Percentiles rank a stretch among this genome's conserved stretches.
Conservation (phyloP, 164 flowering plant species). For the Cinnamomum chago region DNA sequence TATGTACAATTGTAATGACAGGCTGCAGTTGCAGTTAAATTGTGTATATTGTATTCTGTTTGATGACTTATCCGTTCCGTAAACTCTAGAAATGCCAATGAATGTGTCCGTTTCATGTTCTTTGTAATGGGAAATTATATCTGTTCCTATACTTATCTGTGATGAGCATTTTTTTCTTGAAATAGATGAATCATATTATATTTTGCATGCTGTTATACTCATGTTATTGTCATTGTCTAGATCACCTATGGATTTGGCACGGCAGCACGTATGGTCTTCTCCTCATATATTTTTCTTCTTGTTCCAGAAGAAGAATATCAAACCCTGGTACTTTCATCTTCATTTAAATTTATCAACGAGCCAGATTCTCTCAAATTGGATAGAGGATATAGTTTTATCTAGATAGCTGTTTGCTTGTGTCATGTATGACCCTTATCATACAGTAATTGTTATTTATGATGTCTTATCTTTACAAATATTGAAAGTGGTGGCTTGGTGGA, state of each 20-base stretch:
- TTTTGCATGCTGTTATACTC: not conserved
- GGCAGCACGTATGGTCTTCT: constrained; percentile 19
- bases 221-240: constrained; percentile 6
- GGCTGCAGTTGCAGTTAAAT: too few species aligned
- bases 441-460: too few species aligned
- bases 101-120: too few species aligned
- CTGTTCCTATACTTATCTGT: not conserved
- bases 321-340: constrained; percentile 13
- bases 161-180: not conserved
- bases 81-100: not conserved
- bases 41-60: not conserved
- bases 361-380: too few species aligned
- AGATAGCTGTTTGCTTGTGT: too few species aligned
- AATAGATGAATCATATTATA: not conserved
- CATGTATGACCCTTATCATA: too few species aligned
- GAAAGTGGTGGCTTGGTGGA: too few species aligned
- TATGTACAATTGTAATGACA: too few species aligned
- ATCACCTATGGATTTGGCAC: constrained; percentile 20
- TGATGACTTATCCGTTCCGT: not conserved
- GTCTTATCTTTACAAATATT: too few species aligned
- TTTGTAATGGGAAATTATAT: not conserved
- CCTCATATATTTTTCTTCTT: constrained; percentile 24
- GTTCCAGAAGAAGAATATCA: constrained; percentile 23
- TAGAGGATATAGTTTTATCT: too few species aligned
- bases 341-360: not conserved